Conservation (phyloP, 306 rosid genomes). For the Malus orientalis region DNA sequence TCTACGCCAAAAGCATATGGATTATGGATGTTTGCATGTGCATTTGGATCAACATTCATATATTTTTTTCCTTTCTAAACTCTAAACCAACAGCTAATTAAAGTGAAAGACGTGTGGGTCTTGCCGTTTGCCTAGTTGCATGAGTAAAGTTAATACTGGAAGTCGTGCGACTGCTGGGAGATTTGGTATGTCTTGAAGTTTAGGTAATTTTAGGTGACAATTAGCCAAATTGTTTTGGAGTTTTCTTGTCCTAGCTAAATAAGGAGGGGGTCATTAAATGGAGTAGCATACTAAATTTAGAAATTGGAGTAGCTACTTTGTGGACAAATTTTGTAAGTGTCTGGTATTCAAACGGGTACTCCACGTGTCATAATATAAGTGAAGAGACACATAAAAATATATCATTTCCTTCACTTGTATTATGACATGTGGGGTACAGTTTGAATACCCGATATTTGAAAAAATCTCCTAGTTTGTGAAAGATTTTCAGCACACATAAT, state of each 20-base stretch:
- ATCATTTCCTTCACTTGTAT: too few relatives aligned
- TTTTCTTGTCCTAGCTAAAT: neutral
- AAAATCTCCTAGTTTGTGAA: neutral
- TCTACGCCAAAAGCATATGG: neutral
- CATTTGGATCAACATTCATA: neutral
- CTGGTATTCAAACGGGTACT: too few relatives aligned
- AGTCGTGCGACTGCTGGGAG: neutral
- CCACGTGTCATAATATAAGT: too few relatives aligned
- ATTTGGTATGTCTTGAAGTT: neutral
- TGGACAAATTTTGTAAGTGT: too few relatives aligned
- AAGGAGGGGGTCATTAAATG: neutral
- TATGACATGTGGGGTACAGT: too few relatives aligned
- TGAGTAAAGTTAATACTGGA: neutral
- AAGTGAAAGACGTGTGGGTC: neutral
- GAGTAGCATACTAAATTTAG: neutral
- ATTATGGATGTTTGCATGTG: neutral
- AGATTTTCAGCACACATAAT: neutral
- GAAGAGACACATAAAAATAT: too few relatives aligned
- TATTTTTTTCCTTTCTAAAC: neutral
- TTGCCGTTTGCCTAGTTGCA: neutral
- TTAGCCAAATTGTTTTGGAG: neutral
- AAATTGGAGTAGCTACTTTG: neutral
- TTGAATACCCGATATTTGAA: too few relatives aligned
- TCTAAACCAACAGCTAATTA: neutral
- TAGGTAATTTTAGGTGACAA: neutral